These are phyloP conservation scores for Stemphylium vesicarium DNA, from an alignment of 2,329 filamentous ascomycete genomes.

Conservation along the genomic window DNA sequence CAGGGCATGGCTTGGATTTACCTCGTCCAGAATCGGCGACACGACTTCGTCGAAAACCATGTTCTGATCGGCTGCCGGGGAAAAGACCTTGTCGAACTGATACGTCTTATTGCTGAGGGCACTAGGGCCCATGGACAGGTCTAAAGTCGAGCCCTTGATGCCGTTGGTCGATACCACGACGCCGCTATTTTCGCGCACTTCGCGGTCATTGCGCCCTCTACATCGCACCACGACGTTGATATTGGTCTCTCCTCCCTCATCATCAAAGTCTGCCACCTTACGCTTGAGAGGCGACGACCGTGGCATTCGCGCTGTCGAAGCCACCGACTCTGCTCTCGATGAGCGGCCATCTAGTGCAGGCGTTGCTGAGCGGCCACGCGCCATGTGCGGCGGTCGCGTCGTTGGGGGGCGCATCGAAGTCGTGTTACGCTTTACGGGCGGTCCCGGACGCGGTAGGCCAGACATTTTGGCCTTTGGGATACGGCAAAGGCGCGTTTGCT, in stretches of 20 bases:
- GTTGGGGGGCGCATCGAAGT: constrained; percentile 61
- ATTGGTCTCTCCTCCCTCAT: constrained; percentile 82
- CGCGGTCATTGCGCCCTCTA: constrained; percentile 88
- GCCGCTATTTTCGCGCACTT: constrained; percentile 91
- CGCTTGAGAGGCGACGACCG: constrained; percentile 70
- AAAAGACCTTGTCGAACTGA: constrained; percentile 96
- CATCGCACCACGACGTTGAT: constrained; percentile 98
- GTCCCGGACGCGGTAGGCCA: constrained; percentile 60
- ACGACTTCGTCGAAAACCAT: constrained; percentile 98
- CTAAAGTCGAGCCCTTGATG: constrained; percentile 82
- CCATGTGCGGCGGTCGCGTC: constrained; percentile 58
- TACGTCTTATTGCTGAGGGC: constrained; percentile 96
- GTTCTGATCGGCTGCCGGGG: constrained; percentile 87
- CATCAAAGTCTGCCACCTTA: constrained; percentile 84
- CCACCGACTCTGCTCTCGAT: constrained; percentile 75
- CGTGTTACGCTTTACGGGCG: constrained; percentile 57
- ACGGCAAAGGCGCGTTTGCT: constrained; percentile 24
- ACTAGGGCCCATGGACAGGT: constrained; percentile 90
- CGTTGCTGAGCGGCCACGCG: constrained; percentile 59
- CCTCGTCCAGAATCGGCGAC: constrained; percentile 89
- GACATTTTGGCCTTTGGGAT: constrained; percentile 54
- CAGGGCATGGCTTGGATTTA: constrained; percentile 46
- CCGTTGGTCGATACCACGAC: constrained; percentile 89
- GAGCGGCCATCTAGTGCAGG: constrained; percentile 58
- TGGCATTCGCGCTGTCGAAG: constrained; percentile 56